These are phyloP conservation scores for Penicillium sp. DNA, from an alignment of 2,329 filamentous ascomycete genomes.

Conservation along the genomic window DNA sequence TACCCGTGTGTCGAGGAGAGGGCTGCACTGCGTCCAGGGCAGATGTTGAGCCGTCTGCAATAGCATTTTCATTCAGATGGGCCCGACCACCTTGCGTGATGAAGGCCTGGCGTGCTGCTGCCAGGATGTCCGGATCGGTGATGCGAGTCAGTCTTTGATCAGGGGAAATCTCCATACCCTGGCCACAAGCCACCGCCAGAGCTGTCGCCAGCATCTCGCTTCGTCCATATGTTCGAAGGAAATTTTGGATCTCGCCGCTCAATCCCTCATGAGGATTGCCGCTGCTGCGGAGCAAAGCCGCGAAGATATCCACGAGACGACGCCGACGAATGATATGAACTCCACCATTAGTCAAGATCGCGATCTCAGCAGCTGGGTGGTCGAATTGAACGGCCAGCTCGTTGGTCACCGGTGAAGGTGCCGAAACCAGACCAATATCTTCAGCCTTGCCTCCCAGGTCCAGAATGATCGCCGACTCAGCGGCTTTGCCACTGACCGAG, in stretches of 20 bases:
- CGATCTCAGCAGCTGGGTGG: slow-evolving; percentile 74
- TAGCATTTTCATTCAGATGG: slow-evolving; percentile 73
- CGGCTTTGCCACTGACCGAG: slow-evolving; percentile 60
- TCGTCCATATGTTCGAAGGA: slow-evolving; percentile 81
- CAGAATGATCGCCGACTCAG: slow-evolving; percentile 78
- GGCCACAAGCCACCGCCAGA: slow-evolving; percentile 89
- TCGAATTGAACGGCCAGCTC: slow-evolving; percentile 97
- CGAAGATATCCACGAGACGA: slow-evolving; percentile 88
- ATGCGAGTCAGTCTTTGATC: slow-evolving; percentile 68
- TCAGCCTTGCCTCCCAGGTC: slow-evolving; percentile 71
- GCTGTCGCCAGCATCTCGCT: slow-evolving; percentile 87
- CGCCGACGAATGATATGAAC: slow-evolving; percentile 81
- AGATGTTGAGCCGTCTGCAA: slow-evolving; percentile 58
- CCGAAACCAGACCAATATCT: slow-evolving; percentile 73
- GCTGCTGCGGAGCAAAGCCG: slow-evolving; percentile 70
- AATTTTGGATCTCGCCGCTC: slow-evolving; percentile 76
- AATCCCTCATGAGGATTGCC: slow-evolving; percentile 70
- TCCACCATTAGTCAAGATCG: slow-evolving; percentile 85
- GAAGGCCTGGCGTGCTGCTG: slow-evolving; percentile 73
- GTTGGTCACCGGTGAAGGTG: slow-evolving; percentile 68
- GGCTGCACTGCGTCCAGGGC: slow-evolving; percentile 80
- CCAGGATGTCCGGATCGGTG: slow-evolving; percentile 80
- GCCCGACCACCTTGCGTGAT: slow-evolving; percentile 91
- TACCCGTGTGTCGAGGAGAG: slow-evolving; percentile 83
- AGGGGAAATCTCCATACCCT: slow-evolving; percentile 74